Base-by-base conservation (phyloP, 768 basidiomycete species). In the Lactifluus subvellereus region DNA sequence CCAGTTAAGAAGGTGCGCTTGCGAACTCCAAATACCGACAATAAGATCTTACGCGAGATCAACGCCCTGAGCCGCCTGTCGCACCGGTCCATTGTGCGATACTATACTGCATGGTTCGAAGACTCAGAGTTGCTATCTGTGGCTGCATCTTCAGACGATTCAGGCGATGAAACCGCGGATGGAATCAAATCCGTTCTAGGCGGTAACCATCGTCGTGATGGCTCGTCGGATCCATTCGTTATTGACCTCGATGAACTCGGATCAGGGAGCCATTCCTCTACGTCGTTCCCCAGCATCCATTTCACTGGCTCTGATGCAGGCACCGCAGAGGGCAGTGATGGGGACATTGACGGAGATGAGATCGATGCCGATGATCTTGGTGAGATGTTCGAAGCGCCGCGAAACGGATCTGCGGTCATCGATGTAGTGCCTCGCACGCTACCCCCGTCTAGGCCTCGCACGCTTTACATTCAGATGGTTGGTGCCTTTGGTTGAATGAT, bases 391-490 rank as follows among this genome's bases (percentile, higher is more conserved):
- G 43, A 54, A 42, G 60, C 40, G 7, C 53, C 57, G 5, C 52
- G 51, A 40, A 37, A 65, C 4, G 53, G 53, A 30, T 59, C 59
- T 18, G 48, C 60, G n/a, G 60, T 55, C 30, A 67, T 67, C 50
- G 57, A 54, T 22, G 55, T 56, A 10, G 54, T 60, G 13, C 62
- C 68, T 38, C 57, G 66, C 9, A 54, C 61, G 10, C 51, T 37
- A 7, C 53, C 60, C n/a, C 64, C 50, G 30, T 59, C 43, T 20
- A 60, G 33, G 20, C 58, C 54, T 33, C 67, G 89, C 62, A 92
- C 88, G 8, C 76, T 97, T 20, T 98, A 96, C 70, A 98, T 98
- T 57, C 93, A 96, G 73, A 98, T 98, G 94, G 91, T 89, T 43
- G 38, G 77, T 54, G 52, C 62, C 38, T 35, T 27, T n/a, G 32